These are phyloP conservation scores for Kalmusia sp. DNA, from an alignment of 2,329 filamentous ascomycete species.

Conservation along the genomic window DNA sequence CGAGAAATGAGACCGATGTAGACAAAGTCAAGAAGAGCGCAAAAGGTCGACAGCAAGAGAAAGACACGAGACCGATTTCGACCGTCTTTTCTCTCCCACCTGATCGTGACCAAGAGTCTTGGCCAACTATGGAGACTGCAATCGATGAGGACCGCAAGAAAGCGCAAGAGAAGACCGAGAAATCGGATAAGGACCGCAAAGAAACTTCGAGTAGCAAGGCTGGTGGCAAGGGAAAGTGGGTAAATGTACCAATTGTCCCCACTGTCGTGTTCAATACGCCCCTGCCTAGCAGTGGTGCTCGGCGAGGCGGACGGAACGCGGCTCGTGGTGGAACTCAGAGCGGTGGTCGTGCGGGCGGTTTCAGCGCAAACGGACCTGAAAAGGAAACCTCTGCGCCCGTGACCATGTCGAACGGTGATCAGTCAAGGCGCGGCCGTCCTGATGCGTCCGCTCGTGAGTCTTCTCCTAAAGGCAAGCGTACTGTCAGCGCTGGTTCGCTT, in stretches of 20 bases:
- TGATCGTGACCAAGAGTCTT: conserved; percentile 78
- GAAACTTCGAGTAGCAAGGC: conserved; percentile 49
- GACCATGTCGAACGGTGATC: conserved; percentile 36
- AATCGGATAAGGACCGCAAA: conserved; percentile 70
- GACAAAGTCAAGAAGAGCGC: conserved; percentile 32
- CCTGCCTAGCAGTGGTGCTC: conserved; percentile 59
- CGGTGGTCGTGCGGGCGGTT: conserved; percentile 56
- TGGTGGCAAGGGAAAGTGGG: conserved; percentile 82
- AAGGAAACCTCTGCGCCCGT: conserved; percentile 39
- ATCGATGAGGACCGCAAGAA: conserved; percentile 80
- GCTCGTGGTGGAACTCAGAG: conserved; percentile 64
- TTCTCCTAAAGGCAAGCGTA: conserved; percentile 45
- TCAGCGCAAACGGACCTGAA: conserved; percentile 49
- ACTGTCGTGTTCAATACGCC: conserved; percentile 88
- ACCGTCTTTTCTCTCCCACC: conserved; percentile 63
- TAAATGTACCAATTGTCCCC: conserved; percentile 80
- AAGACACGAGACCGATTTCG: conserved; percentile 29
- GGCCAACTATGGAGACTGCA: conserved; percentile 88
- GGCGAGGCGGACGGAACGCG: conserved; percentile 54
- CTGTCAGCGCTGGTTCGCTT: conserved; percentile 40
- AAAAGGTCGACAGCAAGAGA: conserved; percentile 38
- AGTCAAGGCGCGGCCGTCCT: conserved; percentile 39
- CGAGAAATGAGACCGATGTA: conserved; percentile 30
- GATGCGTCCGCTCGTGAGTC: conserved; percentile 35
- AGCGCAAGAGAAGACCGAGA: conserved; percentile 69